Evolutionary conservation across 2,329 filamentous ascomycete species (phyloP), one percentile per base, ranked within the genome.

Genomic region (Endocalyx cinctus): DNA sequence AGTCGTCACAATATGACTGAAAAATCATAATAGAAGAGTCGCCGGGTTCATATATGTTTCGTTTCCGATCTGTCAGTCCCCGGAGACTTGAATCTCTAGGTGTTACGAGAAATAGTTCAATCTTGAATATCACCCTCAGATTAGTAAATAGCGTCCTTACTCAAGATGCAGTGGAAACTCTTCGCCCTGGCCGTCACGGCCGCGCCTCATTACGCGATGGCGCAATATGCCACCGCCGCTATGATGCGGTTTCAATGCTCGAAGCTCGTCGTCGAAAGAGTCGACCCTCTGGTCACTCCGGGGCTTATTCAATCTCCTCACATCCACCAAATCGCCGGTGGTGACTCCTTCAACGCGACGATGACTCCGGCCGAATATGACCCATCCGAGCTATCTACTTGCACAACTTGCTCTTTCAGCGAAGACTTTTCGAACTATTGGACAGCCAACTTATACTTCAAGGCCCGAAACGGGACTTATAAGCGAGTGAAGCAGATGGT

Each of bases 181-280:
- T 31, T 45, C 32, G 34, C 42, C 22, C 39, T 45, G 11, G 16
- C 45, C 37, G 44, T 34, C 29, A 30, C 41, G 43, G 38, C 39
- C 28, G 43, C 40, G 44, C 34, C 25, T 37, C 28, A 42, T 41
- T 46, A 52, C 19, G 16, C 17, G 13, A 31, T 22, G 55, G 54
- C 33, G 59, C 61, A n/a, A n/a, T n/a, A n/a, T n/a, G n/a, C n/a
- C n/a, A n/a, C n/a, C n/a, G n/a, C n/a, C n/a, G n/a, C 36, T 55
- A 69, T 44, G 55, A 37, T 55, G 46, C 45, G 52, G 2, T 55
- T 55, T 34, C 42, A 46, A 11, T 55, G 51, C 35, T 51, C 51
- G 31, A 43, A 52, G 34, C 45, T 55, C 25, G 48, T 51, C 26
- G 42, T 55, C 20, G 51, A 55, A 17, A 51, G 51, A 6, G 19